Conservation (phyloP, 495 filamentous ascomycete species). For the Lasiosphaeria ovina region DNA sequence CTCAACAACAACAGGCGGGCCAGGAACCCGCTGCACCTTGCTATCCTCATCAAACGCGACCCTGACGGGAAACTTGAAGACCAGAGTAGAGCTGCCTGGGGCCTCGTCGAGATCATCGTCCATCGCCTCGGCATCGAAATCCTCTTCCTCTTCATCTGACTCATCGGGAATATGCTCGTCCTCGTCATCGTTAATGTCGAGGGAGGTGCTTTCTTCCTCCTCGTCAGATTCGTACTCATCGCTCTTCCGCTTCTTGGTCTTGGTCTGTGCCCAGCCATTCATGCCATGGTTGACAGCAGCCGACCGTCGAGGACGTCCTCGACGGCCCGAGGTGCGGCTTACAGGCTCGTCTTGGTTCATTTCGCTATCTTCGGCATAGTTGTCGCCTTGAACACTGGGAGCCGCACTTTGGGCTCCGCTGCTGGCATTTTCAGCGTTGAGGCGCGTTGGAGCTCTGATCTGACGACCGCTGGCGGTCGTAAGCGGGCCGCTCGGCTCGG, state of each 20-base stretch:
- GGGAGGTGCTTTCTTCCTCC: conserved; percentile 57
- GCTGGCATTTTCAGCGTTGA: conserved; percentile 70
- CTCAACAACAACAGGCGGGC: conserved; percentile 18
- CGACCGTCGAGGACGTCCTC: conserved; percentile 35
- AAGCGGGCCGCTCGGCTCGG: conserved; percentile 67
- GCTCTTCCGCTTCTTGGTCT: conserved; percentile 59
- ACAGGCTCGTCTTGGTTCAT: conserved; percentile 27
- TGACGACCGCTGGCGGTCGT: conserved; percentile 90
- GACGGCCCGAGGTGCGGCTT: conserved; percentile 24
- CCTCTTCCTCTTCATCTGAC: conserved; percentile 53
- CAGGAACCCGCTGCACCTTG: conserved; percentile 27
- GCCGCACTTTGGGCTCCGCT: conserved; percentile 36
- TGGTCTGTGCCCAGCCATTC: conserved; percentile 45
- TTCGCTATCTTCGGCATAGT: conserved; percentile 23
- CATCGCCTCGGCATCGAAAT: conserved; percentile 33
- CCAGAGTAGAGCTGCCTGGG: conserved; percentile 47
- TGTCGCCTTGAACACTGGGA: conserved; percentile 35
- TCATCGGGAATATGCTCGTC: conserved; percentile 50
- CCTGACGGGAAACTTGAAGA: conserved; percentile 61
- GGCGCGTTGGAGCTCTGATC: conserved; percentile 69
- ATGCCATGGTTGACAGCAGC: conserved; percentile 43
- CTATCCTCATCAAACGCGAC: conserved; percentile 30
- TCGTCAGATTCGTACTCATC: conserved; percentile 71
- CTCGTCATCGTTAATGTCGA: conserved; percentile 59
- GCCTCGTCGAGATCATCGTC: conserved; percentile 1